Evolutionary conservation across 768 basidiomycete species (phyloP).

Genomic region (Tubosaeta sp.): DNA sequence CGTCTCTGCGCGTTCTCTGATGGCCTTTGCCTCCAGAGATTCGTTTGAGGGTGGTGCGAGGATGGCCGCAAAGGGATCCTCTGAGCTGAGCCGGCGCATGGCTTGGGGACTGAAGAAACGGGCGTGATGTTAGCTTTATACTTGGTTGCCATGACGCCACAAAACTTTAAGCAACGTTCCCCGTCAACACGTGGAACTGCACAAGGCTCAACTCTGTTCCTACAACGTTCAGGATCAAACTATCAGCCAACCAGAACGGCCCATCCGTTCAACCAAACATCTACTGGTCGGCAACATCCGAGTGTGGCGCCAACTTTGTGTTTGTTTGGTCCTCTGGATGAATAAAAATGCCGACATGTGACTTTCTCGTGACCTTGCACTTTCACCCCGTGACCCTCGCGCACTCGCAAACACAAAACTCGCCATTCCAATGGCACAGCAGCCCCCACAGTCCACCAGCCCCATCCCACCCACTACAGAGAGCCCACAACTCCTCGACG

Average conservation of each 20-base stretch:
- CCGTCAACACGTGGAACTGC: no score
- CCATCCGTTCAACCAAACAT: no score
- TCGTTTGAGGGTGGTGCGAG: constrained; percentile 65
- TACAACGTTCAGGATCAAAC: neutral
- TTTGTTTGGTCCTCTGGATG: constrained; percentile 27
- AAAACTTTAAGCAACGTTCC: no score
- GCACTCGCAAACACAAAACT: no score
- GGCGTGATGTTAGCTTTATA: no score
- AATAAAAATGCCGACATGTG: constrained; percentile 38
- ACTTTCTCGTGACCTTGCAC: constrained; percentile 39
- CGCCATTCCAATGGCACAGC: neutral
- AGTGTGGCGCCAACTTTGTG: constrained; percentile 23
- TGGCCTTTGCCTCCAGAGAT: constrained; percentile 49
- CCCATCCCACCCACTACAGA: constrained; percentile 8
- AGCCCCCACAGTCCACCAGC: constrained; percentile 6
- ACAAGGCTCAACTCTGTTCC: neutral
- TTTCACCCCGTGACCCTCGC: constrained; percentile 37
- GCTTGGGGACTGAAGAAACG: no score
- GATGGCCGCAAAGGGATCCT: constrained; percentile 60
- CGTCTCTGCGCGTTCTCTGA: constrained; percentile 56
- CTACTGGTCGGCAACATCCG: neutral
- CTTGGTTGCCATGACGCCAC: neutral
- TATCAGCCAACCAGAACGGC: no score
- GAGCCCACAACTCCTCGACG: constrained; percentile 34
- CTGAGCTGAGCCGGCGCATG: constrained; percentile 35